Percentiles rank a stretch among this genome's conserved stretches.
Evolutionary conservation across 352 stramenopile genomes (phyloP).

Genomic region (Phytopythium helicoides): DNA sequence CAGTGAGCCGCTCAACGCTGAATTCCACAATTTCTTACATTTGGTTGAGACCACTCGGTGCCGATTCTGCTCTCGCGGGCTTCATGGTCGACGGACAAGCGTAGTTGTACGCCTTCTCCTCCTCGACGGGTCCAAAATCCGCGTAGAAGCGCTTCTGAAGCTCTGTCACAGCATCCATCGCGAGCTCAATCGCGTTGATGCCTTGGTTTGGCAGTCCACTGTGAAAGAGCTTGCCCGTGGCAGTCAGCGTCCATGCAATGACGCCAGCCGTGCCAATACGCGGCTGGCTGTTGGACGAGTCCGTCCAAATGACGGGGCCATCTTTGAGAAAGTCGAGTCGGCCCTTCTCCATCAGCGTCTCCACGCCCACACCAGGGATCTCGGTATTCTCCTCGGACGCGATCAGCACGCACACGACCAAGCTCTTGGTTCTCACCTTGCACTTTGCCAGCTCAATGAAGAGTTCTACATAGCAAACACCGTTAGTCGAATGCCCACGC

Average conservation of each 20-base stretch:
- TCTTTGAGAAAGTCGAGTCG: constrained; percentile 88
- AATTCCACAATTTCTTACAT: constrained; percentile 24
- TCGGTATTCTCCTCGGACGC: constrained; percentile 68
- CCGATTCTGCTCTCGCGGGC: constrained; percentile 58
- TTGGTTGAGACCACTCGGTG: constrained; percentile 51
- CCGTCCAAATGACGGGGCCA: constrained; percentile 84
- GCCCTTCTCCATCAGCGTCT: constrained; percentile 71
- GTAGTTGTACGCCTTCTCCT: constrained; percentile 82
- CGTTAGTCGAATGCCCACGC: neutral
- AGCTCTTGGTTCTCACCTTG: constrained; percentile 46
- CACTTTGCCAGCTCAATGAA: constrained; percentile 57
- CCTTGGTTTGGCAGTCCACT: constrained; percentile 72
- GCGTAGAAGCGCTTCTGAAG: constrained; percentile 83
- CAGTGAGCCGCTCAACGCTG: too few relatives aligned
- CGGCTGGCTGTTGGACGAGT: constrained; percentile 83
- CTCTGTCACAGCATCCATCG: constrained; percentile 59
- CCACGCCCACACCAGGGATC: constrained; percentile 73
- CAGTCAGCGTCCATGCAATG: constrained; percentile 82
- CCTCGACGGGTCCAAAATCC: constrained; percentile 70
- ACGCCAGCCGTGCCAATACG: constrained; percentile 81
- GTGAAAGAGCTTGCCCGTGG: constrained; percentile 85
- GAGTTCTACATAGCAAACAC: constrained; percentile 12
- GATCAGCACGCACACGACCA: constrained; percentile 82
- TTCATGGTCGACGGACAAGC: constrained; percentile 72
- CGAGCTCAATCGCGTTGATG: constrained; percentile 84